Base-by-base conservation (phyloP, 192 early-diverging fungal species). In the Rhizophagus sp. region DNA sequence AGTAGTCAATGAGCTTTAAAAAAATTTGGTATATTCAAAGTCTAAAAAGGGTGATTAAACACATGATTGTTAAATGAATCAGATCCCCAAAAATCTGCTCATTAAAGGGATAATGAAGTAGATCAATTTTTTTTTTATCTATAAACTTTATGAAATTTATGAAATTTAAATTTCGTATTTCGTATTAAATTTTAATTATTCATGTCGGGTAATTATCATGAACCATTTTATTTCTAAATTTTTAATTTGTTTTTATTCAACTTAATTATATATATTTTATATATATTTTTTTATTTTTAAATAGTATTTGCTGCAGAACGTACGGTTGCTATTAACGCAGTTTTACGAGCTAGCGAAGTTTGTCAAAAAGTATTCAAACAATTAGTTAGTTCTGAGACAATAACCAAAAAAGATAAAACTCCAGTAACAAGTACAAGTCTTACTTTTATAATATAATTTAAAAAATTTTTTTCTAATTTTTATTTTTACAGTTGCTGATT, bases 321-420 rank as follows among this genome's bases (percentile, higher is more conserved):
- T 65, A 82, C 85, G 24, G 92, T 95, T 64, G 98, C 96, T 69
- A 94, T 98, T 79, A 85, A 92, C 67, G 97, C 97, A 22, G 98
- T 99, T 70, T 85, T 94, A 44, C 86, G 87, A 61, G 98, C 98
- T 2, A 93, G 93, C 33, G 89, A 88, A n/a, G 93, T 98, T 27
- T 98, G 97, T 82, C 91, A 94, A 80, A 87, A 85, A 1, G 97
- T 98, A n/a, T 98, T 99, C 85, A 86, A 91, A 63, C 84, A 90
- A 24, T 89, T 99, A 10, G 97, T 96, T 30, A 88, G 89, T 12
- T 89, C 85, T 57, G 91, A 95, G 80, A 96, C 97, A 6, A 79
- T 98, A 73, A 95, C 91, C 62, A 99, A 99, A 89, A 89, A 90
- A 74, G 98, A 99, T 89, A 94, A 95, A 85, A 96, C 95, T 2